Conservation (phyloP, 805 yeast species). For the Candida yuanshanica region DNA sequence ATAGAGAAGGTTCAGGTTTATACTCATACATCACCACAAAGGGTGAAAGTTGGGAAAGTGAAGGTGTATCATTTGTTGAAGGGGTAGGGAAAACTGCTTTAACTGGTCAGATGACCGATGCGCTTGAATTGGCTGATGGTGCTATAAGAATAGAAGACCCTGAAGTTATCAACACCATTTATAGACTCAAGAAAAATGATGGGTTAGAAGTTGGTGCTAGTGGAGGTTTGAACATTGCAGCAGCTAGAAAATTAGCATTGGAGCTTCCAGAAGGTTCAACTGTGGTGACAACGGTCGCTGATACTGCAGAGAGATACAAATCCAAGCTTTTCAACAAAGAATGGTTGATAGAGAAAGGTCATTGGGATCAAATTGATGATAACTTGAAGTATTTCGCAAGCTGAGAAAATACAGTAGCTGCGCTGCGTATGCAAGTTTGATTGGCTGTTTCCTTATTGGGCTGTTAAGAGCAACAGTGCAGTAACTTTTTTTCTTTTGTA, state of each 20-base stretch:
- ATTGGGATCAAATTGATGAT: constrained; percentile 19
- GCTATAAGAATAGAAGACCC: constrained; percentile 15
- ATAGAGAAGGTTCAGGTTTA: constrained; percentile 79
- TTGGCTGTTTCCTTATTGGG: no score
- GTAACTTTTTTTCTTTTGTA: no score
- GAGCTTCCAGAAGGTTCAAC: constrained; percentile 21
- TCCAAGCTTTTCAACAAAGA: constrained; percentile 18
- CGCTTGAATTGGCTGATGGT: constrained; percentile 13
- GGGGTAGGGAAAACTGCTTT: constrained; percentile 21
- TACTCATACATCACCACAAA: constrained; percentile 14
- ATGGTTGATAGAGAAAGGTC: constrained; percentile 16
- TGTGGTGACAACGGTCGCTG: constrained; percentile 23
- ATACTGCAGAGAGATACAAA: constrained; percentile 19
- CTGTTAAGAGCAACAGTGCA: no score
- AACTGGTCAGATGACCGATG: constrained; percentile 17
- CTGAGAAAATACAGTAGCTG: no score
- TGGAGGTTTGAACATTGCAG: constrained; percentile 20
- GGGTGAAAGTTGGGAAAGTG: constrained; percentile 18
- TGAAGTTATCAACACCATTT: constrained; percentile 16
- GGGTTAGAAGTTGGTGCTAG: constrained; percentile 20
- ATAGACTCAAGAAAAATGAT: constrained; percentile 12
- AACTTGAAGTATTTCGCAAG: constrained; percentile 13
- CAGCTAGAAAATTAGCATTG: constrained; percentile 18
- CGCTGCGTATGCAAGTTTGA: no score
- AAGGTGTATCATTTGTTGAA: constrained; percentile 22